These are phyloP conservation scores for Phytophthora sansomeana DNA, from an alignment of 352 stramenopile species.

Conservation along the genomic window DNA sequence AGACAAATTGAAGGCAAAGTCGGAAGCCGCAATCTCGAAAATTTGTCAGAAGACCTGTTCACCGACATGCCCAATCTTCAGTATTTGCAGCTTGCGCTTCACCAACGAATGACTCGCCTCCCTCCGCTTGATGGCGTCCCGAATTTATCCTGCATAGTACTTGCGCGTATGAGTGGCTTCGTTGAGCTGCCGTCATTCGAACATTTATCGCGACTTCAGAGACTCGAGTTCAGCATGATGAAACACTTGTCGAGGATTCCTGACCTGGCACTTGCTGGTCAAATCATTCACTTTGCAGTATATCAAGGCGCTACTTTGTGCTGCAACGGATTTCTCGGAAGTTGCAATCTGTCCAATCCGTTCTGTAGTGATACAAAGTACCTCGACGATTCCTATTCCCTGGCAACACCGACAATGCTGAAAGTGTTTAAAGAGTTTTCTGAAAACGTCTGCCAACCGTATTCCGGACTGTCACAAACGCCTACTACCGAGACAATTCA, in stretches of 20 bases:
- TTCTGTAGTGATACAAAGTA: slow-evolving; percentile 27
- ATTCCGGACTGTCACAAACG: slow-evolving; percentile 28
- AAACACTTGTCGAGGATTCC: slow-evolving; percentile 23
- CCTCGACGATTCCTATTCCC: slow-evolving; percentile 12
- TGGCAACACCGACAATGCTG: slow-evolving; percentile 23
- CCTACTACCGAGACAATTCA: slow-evolving; percentile 34
- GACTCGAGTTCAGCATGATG: slow-evolving; percentile 37
- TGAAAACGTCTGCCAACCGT: slow-evolving; percentile 31
- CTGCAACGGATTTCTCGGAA: slow-evolving; percentile 46
- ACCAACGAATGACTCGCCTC: slow-evolving; percentile 33
- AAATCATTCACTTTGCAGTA: slow-evolving; percentile 37
- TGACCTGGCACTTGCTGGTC: slow-evolving; percentile 25
- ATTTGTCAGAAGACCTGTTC: slow-evolving; percentile 43
- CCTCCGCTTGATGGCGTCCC: slow-evolving; percentile 38
- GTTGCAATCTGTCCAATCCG: slow-evolving; percentile 34
- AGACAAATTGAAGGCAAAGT: slow-evolving; percentile 57
- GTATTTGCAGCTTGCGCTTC: slow-evolving; percentile 50
- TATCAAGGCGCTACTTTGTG: slow-evolving; percentile 36
- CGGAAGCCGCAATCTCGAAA: slow-evolving; percentile 27
- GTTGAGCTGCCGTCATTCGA: slow-evolving; percentile 40
- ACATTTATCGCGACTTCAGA: slow-evolving; percentile 21
- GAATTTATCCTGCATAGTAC: slow-evolving; percentile 42
- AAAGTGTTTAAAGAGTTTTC: slow-evolving; percentile 22
- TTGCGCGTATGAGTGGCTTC: slow-evolving; percentile 37
- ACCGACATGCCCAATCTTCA: slow-evolving; percentile 35